Conservation (phyloP, 176 grass and related monocot species). For the Lolium rigidum region DNA sequence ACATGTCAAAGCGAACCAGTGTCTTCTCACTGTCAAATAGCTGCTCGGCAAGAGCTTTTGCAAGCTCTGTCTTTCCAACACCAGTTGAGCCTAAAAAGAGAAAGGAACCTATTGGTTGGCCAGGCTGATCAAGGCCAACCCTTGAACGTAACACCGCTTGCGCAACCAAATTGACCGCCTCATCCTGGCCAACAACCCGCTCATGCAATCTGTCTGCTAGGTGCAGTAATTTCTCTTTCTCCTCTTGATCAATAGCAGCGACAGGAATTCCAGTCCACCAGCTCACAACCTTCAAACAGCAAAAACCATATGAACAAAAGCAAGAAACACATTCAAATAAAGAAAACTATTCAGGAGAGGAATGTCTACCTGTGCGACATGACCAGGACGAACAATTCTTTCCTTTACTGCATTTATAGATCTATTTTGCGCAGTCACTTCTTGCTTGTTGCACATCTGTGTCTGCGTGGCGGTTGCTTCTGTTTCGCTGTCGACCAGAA, state of each 20-base stretch:
- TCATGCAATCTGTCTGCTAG: background rate
- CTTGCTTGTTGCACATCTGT: background rate
- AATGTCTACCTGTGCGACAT: background rate
- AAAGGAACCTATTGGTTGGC: background rate
- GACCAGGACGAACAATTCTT: background rate
- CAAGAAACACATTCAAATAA: background rate
- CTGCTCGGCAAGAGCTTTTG: background rate
- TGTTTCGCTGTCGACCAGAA: background rate
- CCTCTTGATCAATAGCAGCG: background rate
- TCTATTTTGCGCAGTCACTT: background rate
- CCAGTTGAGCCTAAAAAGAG: background rate
- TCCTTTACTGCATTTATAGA: background rate
- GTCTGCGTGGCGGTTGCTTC: background rate
- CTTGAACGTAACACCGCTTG: background rate
- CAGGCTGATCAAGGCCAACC: background rate
- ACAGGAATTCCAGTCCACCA: constrained; percentile 4
- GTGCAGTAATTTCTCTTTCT: background rate
- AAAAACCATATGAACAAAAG: background rate
- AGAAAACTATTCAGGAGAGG: background rate
- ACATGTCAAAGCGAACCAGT: background rate
- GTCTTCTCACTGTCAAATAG: background rate
- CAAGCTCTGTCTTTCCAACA: background rate
- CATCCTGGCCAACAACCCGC: background rate
- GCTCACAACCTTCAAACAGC: background rate
- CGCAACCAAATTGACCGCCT: background rate